A percentile compares a stretch with the other conserved stretches of the same genome.
phyloP scores from a whole-genome alignment of 129 eudicot species.

The Arctium lappa region DNA sequence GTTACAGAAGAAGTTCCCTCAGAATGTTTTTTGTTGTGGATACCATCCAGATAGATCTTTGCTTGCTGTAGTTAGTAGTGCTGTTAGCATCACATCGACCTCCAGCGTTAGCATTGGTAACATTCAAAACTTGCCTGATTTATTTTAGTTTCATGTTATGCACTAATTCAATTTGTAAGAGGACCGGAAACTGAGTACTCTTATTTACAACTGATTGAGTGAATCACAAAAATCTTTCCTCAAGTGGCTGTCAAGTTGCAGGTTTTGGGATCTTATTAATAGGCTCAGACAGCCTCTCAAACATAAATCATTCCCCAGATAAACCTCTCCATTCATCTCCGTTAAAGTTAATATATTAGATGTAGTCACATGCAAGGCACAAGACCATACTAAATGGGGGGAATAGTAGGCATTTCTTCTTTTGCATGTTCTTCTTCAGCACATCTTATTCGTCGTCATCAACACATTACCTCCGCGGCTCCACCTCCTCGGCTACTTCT shows the following conservation, averaged over 20 bases:
- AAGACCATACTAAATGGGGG: not conserved
- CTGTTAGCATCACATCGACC: slow-evolving; percentile 41
- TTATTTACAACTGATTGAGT: slow-evolving; percentile 3
- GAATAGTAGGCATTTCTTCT: slow-evolving; percentile 1
- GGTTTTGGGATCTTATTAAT: not conserved
- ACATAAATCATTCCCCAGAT: slow-evolving; percentile 6
- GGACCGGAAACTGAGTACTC: not conserved
- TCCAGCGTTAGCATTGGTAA: slow-evolving; percentile 47
- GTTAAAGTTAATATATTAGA: not conserved
- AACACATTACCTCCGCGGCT: not conserved
- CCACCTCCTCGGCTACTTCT: not conserved
- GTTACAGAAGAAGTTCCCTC: slow-evolving; percentile 49
- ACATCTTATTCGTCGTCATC: slow-evolving; percentile 2
- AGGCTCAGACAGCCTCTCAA: not conserved
- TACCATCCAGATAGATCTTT: slow-evolving; percentile 46
- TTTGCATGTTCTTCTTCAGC: not conserved
- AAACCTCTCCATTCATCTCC: not conserved
- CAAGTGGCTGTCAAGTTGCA: not conserved
- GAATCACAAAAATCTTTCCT: not conserved
- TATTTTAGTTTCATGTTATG: not conserved
- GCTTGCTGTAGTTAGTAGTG: slow-evolving; percentile 64
- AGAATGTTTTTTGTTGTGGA: slow-evolving; percentile 65
- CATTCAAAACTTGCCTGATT: slow-evolving; percentile 4
- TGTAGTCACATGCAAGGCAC: not conserved
- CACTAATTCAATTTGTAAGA: slow-evolving; percentile 10